Conservation (phyloP, 345 rosid species). For the Populus pruinosa region DNA sequence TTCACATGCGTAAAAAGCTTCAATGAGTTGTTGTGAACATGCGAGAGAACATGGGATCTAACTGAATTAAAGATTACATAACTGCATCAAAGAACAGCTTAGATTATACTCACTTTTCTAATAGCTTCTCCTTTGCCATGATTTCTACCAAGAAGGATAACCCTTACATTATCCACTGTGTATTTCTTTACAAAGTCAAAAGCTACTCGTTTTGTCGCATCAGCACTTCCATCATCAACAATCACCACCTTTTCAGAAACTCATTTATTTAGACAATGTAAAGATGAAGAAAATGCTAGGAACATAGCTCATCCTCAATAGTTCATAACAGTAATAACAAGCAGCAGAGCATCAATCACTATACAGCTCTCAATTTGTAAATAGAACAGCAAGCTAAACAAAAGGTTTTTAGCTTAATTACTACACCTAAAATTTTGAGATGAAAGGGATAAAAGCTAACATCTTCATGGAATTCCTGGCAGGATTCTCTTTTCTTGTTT, state of each 20-base stretch:
- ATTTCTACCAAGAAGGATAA: constrained; percentile 85
- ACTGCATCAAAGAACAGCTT: constrained; percentile 2
- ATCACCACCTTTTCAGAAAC: constrained; percentile 60
- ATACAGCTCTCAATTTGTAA: not conserved
- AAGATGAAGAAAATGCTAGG: not conserved
- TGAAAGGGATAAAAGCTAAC: not conserved
- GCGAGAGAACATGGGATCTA: constrained; percentile 1
- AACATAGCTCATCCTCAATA: not conserved
- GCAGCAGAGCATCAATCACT: not conserved
- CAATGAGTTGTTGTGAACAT: constrained; percentile 32
- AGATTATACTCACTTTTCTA: constrained; percentile 77
- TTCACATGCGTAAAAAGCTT: constrained; percentile 65
- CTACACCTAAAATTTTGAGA: not conserved
- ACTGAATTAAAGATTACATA: constrained; percentile 1
- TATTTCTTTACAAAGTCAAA: constrained; percentile 69
- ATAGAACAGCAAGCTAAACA: not conserved
- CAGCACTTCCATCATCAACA: constrained; percentile 93
- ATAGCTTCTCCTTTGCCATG: constrained; percentile 99
- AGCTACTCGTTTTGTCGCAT: constrained; percentile 82
- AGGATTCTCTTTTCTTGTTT: not conserved
- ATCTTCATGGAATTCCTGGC: not conserved
- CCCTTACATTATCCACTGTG: constrained; percentile 72
- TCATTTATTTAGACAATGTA: constrained; percentile 5
- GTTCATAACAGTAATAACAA: not conserved
- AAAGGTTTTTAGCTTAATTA: not conserved